phyloP scores from a whole-genome alignment of 495 filamentous ascomycete genomes.

The Penicillium herquei region DNA sequence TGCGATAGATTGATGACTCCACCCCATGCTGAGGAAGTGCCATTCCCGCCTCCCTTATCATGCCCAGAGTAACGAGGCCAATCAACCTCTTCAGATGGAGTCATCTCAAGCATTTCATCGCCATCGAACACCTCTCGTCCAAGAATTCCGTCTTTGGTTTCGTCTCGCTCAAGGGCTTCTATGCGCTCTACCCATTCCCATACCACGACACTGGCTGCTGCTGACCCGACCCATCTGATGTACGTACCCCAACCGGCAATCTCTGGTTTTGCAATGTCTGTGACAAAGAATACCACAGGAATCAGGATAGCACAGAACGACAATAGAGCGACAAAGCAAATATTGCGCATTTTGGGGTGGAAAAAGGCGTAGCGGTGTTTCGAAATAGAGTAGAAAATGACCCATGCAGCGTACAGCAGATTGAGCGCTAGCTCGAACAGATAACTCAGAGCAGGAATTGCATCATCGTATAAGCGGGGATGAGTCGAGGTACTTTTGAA shows the following conservation, averaged over 20 bases:
- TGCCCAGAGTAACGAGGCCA: conserved; percentile 47
- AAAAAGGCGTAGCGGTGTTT: conserved; percentile 94
- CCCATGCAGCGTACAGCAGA: conserved; percentile 90
- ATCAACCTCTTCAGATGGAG: conserved; percentile 57
- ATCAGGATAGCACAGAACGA: conserved; percentile 79
- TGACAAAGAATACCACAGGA: conserved; percentile 91
- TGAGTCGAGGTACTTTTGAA: conserved; percentile 54
- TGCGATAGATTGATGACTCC: conserved; percentile 41
- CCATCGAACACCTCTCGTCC: conserved; percentile 95
- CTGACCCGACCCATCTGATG: conserved; percentile 95
- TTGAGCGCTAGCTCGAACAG: conserved; percentile 88
- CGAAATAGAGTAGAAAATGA: conserved; percentile 89
- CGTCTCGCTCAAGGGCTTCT: conserved; percentile 90
- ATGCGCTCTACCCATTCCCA: conserved; percentile 99
- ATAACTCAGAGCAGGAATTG: conserved; percentile 89
- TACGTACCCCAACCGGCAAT: conserved; percentile 97
- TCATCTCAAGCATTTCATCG: conserved; percentile 88
- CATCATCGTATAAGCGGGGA: conserved; percentile 76
- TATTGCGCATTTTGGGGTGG: conserved; percentile 89
- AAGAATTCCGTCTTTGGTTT: conserved; percentile 92
- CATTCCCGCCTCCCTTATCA: conserved; percentile 38
- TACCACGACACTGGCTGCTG: conserved; percentile 92
- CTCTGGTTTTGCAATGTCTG: conserved; percentile 84
- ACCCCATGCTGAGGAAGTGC: conserved; percentile 45
- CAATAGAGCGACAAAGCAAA: conserved; percentile 77